Evolutionary conservation across 2,329 filamentous ascomycete species (phyloP).

Genomic region (Ascosphaera acerosa): DNA sequence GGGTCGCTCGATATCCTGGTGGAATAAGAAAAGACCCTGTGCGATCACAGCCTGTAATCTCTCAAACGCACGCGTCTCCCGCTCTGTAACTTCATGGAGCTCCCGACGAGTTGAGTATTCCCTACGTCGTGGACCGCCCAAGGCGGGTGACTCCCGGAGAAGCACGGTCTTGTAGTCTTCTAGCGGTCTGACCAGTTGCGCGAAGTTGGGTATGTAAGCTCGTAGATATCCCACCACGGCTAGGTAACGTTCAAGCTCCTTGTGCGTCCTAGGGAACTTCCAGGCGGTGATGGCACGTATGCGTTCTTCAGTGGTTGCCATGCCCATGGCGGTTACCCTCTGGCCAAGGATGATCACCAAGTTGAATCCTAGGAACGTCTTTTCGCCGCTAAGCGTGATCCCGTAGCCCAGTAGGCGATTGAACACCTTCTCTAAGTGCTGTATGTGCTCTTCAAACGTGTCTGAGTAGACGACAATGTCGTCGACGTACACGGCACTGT

Average conservation of each 20-base stretch:
- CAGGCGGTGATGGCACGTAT: not conserved
- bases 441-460: not conserved
- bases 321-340: not conserved
- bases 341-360: not conserved
- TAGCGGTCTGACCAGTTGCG: not conserved
- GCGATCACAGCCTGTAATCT: not conserved
- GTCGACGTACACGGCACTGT: not conserved
- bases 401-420: not conserved
- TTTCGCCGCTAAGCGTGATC: not conserved
- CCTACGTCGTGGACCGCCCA: not conserved
- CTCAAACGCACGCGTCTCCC: not conserved
- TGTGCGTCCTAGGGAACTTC: not conserved
- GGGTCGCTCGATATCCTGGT: not conserved
- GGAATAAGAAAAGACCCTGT: not conserved
- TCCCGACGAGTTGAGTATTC: not conserved
- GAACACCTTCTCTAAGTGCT: not conserved
- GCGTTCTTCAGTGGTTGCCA: not conserved
- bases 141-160: not conserved
- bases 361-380: not conserved
- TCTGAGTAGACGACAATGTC: not conserved
- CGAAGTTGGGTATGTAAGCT: not conserved
- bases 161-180: not conserved
- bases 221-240: not conserved
- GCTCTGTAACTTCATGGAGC: not conserved
- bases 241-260: not conserved